Evolutionary conservation across 148 eudicot species (phyloP).

Genomic region (Silene conica): DNA sequence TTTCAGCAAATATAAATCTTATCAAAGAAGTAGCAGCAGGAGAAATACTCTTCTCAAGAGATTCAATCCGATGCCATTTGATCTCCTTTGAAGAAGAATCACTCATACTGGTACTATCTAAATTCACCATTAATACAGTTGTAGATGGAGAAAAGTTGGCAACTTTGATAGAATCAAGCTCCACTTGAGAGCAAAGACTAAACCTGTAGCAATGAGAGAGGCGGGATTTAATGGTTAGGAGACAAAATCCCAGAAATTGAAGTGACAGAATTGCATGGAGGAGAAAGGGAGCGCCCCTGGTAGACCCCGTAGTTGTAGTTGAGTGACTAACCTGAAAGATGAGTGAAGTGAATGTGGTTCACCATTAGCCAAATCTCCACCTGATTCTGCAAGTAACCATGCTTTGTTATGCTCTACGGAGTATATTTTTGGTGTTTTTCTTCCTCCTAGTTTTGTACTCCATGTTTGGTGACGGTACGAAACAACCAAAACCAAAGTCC

Average conservation of each 20-base stretch:
- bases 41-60: slow-evolving; percentile 78
- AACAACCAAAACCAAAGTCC: slow-evolving; percentile 70
- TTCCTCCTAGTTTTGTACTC: not conserved
- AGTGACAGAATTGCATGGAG: too few relatives aligned
- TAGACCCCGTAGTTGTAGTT: too few relatives aligned
- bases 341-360: too few relatives aligned
- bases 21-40: slow-evolving; percentile 60
- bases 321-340: too few relatives aligned
- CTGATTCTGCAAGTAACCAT: slow-evolving; percentile 89
- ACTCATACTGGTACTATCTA: too few relatives aligned
- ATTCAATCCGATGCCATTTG: slow-evolving; percentile 68
- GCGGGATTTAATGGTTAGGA: too few relatives aligned
- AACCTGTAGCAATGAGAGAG: slow-evolving; percentile 39
- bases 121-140: too few relatives aligned
- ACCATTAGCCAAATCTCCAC: too few relatives aligned
- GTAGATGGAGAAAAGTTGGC: too few relatives aligned
- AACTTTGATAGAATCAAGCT: slow-evolving; percentile 60
- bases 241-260: too few relatives aligned
- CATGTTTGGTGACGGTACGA: slow-evolving; percentile 19
- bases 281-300: too few relatives aligned
- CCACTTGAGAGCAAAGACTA: slow-evolving; percentile 85
- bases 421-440: slow-evolving; percentile 11
- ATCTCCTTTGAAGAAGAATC: slow-evolving; percentile 56
- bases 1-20: slow-evolving; percentile 66
- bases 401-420: slow-evolving; percentile 92